Evolutionary conservation across 257 asterid genomes (phyloP).

Genomic region (Capsicum chinense): DNA sequence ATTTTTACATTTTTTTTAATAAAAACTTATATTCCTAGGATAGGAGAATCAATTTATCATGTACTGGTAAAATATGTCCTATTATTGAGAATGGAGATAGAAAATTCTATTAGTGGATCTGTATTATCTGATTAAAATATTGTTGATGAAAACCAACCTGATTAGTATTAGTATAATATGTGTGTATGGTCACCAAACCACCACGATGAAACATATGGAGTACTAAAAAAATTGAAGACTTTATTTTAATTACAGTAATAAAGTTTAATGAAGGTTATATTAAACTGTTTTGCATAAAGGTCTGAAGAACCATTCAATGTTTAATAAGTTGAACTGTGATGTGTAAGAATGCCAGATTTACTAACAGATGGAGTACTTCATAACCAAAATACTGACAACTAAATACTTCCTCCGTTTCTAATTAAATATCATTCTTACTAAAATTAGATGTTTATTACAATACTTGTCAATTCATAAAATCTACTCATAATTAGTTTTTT

Average conservation of each 20-base stretch:
- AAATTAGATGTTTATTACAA: too few relatives aligned
- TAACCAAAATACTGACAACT: too few relatives aligned
- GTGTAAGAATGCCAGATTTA: not conserved
- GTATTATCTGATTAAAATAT: not conserved
- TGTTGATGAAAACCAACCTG: not conserved
- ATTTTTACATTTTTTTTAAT: too few relatives aligned
- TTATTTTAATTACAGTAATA: not conserved
- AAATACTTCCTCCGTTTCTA: too few relatives aligned
- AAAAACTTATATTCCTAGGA: not conserved
- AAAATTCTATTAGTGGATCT: not conserved
- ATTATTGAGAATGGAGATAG: not conserved
- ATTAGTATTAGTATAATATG: not conserved
- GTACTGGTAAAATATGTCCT: not conserved
- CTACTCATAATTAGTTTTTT: too few relatives aligned
- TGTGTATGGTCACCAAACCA: not conserved
- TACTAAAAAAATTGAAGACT: not conserved
- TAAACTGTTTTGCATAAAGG: not conserved
- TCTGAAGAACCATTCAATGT: not conserved
- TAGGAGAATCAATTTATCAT: not conserved
- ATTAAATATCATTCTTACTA: too few relatives aligned
- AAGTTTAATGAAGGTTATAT: not conserved
- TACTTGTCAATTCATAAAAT: too few relatives aligned
- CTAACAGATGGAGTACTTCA: not conserved
- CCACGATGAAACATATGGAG: not conserved
- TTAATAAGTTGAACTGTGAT: not conserved